These are phyloP conservation scores for Leccinum griseonigrum DNA, from an alignment of 1,284 basidiomycete species.

Conservation along the genomic window DNA sequence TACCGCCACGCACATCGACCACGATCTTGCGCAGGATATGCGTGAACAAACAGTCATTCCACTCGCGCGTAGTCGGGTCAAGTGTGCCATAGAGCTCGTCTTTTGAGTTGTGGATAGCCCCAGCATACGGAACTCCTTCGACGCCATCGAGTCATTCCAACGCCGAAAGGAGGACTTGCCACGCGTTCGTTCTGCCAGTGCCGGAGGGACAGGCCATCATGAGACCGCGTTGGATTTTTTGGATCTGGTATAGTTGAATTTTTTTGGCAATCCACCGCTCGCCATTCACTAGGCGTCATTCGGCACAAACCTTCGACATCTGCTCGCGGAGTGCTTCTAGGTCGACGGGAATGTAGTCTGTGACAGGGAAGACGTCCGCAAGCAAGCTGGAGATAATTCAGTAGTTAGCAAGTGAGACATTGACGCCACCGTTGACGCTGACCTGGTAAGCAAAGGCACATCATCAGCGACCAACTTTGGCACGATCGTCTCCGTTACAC, in stretches of 20 bases:
- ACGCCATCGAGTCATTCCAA: slow-evolving; percentile 89
- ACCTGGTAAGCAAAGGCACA: slow-evolving; percentile 91
- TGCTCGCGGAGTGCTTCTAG: slow-evolving; percentile 82
- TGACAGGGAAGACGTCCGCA: slow-evolving; percentile 96
- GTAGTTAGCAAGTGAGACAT: slow-evolving; percentile 7
- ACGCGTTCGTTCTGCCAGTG: slow-evolving; percentile 96
- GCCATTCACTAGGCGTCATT: slow-evolving; percentile 82
- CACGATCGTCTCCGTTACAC: slow-evolving; percentile 98
- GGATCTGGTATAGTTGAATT: slow-evolving; percentile 97
- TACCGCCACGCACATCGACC: slow-evolving; percentile 98
- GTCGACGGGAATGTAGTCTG: slow-evolving; percentile 88
- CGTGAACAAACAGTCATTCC: slow-evolving; percentile 99
- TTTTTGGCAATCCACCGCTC: slow-evolving; percentile 96
- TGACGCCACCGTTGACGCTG: slow-evolving; percentile 20
- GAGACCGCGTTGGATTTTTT: slow-evolving; percentile 98
- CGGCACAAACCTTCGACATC: slow-evolving; percentile 84
- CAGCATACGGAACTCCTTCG: slow-evolving; percentile 94
- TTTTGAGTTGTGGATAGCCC: slow-evolving; percentile 87
- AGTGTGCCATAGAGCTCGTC: slow-evolving; percentile 97
- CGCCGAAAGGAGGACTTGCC: slow-evolving; percentile 91
- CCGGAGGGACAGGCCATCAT: slow-evolving; percentile 99
- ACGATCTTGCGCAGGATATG: slow-evolving; percentile 97
- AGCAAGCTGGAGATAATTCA: slow-evolving; percentile 61
- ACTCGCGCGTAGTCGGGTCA: slow-evolving; percentile 96
- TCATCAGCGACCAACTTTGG: slow-evolving; percentile 98